Percentiles rank a stretch among this genome's conserved stretches.
These are phyloP conservation scores for Xylaria sp. DNA, from an alignment of 2,329 filamentous ascomycete species.

Conservation along the genomic window DNA sequence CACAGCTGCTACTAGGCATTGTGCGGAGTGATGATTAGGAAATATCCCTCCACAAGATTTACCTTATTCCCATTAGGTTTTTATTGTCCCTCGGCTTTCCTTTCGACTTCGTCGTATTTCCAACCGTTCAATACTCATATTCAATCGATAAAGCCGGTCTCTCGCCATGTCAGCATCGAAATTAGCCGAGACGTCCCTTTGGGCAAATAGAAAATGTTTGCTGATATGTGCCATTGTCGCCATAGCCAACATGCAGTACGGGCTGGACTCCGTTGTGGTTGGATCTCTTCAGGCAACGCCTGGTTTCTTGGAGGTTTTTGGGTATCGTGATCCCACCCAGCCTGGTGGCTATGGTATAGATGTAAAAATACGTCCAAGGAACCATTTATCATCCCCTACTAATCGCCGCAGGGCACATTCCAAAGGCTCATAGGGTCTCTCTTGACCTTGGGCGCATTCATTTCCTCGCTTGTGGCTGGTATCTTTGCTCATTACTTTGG, in stretches of 20 bases:
- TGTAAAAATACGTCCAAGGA: constrained; percentile 43
- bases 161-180: constrained; percentile 41
- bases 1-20: background rate
- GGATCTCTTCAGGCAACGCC: constrained; percentile 62
- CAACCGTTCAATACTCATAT: background rate
- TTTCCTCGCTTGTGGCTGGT: constrained; percentile 61
- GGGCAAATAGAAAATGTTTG: constrained; percentile 58
- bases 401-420: constrained; percentile 55
- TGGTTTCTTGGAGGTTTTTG: constrained; percentile 62
- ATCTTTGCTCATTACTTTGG: constrained; percentile 60
- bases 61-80: background rate
- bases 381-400: constrained; percentile 40
- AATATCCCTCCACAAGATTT: background rate
- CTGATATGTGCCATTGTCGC: constrained; percentile 59
- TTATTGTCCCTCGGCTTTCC: background rate
- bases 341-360: constrained; percentile 55
- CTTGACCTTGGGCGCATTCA: constrained; percentile 61
- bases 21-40: constrained; percentile 22
- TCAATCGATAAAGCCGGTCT: background rate
- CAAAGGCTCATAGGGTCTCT: constrained; percentile 65
- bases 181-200: constrained; percentile 51
- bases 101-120: background rate
- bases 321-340: constrained; percentile 55
- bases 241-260: constrained; percentile 64
- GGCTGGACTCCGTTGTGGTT: constrained; percentile 60